phyloP scores from a whole-genome alignment of 257 asterid species.

The Nicotiana sylvestris region DNA sequence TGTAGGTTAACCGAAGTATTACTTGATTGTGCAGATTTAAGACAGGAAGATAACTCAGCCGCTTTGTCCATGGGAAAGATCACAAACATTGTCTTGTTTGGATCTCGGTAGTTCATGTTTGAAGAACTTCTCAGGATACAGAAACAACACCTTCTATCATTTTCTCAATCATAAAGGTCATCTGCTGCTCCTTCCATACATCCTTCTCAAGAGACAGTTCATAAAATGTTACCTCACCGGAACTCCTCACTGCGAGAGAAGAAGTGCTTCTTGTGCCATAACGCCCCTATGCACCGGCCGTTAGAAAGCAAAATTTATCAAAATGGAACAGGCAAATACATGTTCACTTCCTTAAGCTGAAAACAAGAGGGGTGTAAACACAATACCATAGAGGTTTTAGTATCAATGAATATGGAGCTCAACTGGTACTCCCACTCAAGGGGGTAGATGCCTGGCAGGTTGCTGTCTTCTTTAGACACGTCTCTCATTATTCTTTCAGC shows the following conservation, averaged over 20 bases:
- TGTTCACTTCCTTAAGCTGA: neutral
- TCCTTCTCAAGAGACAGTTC: constrained; percentile 42
- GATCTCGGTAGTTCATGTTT: neutral
- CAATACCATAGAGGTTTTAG: constrained; percentile 47
- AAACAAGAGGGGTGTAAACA: neutral
- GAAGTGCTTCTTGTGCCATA: constrained; percentile 85
- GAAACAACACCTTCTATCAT: neutral
- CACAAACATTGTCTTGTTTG: neutral
- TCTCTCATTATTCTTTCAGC: constrained; percentile 36
- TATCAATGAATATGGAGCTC: constrained; percentile 74
- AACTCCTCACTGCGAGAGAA: constrained; percentile 31
- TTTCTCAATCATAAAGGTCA: constrained; percentile 35
- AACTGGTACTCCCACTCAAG: constrained; percentile 53
- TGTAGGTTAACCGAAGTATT: neutral
- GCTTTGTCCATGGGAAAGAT: neutral
- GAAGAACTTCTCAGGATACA: neutral
- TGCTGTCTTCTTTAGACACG: constrained; percentile 46
- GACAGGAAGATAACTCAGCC: neutral
- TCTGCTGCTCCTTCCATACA: constrained; percentile 50
- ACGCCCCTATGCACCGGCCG: constrained; percentile 36
- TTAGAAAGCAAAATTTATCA: neutral
- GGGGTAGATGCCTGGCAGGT: constrained; percentile 48
- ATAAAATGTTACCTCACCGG: constrained; percentile 41
- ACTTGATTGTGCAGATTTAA: neutral
- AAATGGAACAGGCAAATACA: neutral